phyloP scores from a whole-genome alignment of 1,284 basidiomycete genomes.

The Ceratobasidium sp. region DNA sequence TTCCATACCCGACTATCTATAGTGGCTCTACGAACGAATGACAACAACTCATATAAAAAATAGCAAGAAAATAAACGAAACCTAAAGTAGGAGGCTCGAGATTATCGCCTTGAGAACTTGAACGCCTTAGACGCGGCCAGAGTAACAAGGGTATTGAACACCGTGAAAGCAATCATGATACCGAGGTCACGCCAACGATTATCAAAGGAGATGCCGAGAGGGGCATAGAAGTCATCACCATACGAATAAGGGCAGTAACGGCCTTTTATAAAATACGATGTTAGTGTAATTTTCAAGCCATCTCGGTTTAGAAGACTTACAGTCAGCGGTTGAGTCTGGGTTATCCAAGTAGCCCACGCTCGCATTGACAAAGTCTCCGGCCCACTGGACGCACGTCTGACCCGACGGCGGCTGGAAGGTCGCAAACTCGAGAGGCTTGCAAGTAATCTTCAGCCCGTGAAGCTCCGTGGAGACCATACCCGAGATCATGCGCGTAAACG shows the following conservation, averaged over 20 bases:
- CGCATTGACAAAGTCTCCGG: constrained; percentile 71
- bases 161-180: constrained; percentile 74
- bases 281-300: not conserved
- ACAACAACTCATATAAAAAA: constrained; percentile 11
- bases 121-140: constrained; percentile 82
- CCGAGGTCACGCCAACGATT: constrained; percentile 82
- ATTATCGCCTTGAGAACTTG: constrained; percentile 74
- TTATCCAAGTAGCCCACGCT: constrained; percentile 87
- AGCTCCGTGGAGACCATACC: constrained; percentile 86
- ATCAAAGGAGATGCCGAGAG: constrained; percentile 77
- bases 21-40: not conserved
- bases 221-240: constrained; percentile 79
- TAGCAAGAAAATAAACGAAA: not conserved
- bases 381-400: constrained; percentile 82
- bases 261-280: not conserved
- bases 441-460: constrained; percentile 77
- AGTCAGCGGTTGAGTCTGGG: constrained; percentile 69
- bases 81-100: not conserved
- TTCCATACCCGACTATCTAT: no score
- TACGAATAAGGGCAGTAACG: constrained; percentile 52
- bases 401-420: constrained; percentile 79
- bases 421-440: constrained; percentile 76
- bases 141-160: constrained; percentile 81
- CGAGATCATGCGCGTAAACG: constrained; percentile 78
- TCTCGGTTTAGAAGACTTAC: constrained; percentile 62